These are phyloP conservation scores for Phalaenopsis equestris DNA, from an alignment of 106 monocot species.

Conservation along the genomic window DNA sequence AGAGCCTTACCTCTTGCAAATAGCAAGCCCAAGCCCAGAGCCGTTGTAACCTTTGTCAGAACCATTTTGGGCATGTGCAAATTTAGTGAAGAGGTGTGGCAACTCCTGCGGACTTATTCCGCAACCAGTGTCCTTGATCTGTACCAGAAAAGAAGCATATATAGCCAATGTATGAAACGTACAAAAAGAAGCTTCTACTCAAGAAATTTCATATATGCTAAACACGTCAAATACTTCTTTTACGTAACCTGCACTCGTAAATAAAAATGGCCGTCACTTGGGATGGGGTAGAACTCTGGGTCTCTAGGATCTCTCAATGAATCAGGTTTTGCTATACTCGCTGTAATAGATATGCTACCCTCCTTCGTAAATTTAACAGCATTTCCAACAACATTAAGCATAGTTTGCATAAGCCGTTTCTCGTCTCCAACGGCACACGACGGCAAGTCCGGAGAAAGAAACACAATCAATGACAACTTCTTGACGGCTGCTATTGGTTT, in stretches of 20 bases:
- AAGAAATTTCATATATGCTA: background rate
- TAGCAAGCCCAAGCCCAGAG: conserved; percentile 82
- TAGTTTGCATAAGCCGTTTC: conserved; percentile 64
- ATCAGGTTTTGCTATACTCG: conserved; percentile 50
- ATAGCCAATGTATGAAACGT: background rate
- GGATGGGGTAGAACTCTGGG: conserved; percentile 48
- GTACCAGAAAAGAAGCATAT: conserved; percentile 8
- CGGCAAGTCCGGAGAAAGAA: conserved; percentile 65
- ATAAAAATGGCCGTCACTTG: conserved; percentile 56
- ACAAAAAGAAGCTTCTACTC: background rate
- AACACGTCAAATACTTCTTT: too few species aligned
- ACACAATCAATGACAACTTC: conserved; percentile 38
- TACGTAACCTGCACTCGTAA: conserved; percentile 69
- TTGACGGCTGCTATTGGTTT: conserved; percentile 86
- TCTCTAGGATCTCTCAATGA: conserved; percentile 45
- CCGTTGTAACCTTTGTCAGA: conserved; percentile 43
- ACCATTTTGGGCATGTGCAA: conserved; percentile 44
- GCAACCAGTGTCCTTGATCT: conserved; percentile 94
- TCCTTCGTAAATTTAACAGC: conserved; percentile 91
- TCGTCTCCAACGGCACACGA: conserved; percentile 71
- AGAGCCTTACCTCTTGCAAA: conserved; percentile 72
- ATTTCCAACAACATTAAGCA: conserved; percentile 79
- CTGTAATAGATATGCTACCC: conserved; percentile 60
- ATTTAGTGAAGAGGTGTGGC: conserved; percentile 76
- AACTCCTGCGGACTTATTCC: conserved; percentile 76